Evolutionary conservation across 768 basidiomycete genomes (phyloP).

Genomic region (Chiua virens): DNA sequence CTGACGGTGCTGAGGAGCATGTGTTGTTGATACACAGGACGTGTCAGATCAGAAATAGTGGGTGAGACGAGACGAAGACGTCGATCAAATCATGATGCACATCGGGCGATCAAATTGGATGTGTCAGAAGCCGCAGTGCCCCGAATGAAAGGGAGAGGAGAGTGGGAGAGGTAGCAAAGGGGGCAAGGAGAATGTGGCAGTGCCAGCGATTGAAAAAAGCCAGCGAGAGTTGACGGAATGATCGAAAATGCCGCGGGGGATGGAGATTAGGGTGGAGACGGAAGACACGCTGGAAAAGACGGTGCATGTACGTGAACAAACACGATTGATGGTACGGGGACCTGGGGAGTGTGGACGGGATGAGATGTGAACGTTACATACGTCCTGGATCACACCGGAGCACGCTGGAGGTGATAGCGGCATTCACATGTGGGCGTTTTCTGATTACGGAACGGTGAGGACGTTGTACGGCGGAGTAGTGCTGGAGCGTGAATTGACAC

Average conservation of each 20-base stretch:
- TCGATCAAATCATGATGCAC: slow-evolving; percentile 26
- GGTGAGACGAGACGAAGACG: slow-evolving; percentile 12
- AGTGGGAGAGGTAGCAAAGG: slow-evolving; percentile 2
- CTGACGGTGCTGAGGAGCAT: slow-evolving; percentile 16
- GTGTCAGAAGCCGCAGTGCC: slow-evolving; percentile 27
- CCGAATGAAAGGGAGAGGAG: not conserved
- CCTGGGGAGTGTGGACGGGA: slow-evolving; percentile 30
- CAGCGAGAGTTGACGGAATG: slow-evolving; percentile 14
- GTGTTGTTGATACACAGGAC: slow-evolving; percentile 25
- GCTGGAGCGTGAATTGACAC: slow-evolving; percentile 17
- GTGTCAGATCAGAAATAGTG: slow-evolving; percentile 18
- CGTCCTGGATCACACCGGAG: slow-evolving; percentile 27
- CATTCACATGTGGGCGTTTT: slow-evolving; percentile 36
- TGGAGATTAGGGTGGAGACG: slow-evolving; percentile 33
- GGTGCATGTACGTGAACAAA: slow-evolving; percentile 35
- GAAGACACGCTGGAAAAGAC: slow-evolving; percentile 31
- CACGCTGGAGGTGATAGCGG: slow-evolving; percentile 27
- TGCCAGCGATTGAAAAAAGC: slow-evolving; percentile 15
- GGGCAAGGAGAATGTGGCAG: slow-evolving; percentile 8
- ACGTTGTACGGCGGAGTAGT: slow-evolving; percentile 28
- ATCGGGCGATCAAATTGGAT: slow-evolving; percentile 20
- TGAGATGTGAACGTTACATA: slow-evolving; percentile 37
- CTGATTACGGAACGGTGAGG: slow-evolving; percentile 33
- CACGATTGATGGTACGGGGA: slow-evolving; percentile 35
- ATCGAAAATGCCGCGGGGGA: slow-evolving; percentile 31